Evolutionary conservation across 768 basidiomycete genomes (phyloP), one percentile per base, ranked within the genome.

Genomic region (Auricularia sp.): DNA sequence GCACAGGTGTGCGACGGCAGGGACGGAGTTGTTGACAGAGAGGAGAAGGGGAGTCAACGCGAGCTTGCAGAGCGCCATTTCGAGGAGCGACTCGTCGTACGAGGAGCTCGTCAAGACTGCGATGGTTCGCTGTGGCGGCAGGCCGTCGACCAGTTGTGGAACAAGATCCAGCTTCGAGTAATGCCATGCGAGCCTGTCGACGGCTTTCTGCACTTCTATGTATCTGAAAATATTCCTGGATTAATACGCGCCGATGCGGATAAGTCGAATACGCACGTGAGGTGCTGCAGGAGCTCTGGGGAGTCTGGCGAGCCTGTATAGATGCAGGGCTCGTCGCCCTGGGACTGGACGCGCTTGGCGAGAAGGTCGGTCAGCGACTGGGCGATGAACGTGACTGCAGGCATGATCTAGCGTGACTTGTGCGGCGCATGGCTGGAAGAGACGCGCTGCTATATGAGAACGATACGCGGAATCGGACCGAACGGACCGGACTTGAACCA

Each of bases 1-100:
- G 69, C 72, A 72, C 39, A 83, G 71, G 70, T 81, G 78, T 0
- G 78, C 78, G 35, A 81, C 71, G 8, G 80, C 81, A 2, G 78
- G 73, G 0, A 76, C 69, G 0, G 79, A 79, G 70, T 81, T 82
- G 72, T 81, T 81, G 63, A 77, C 74, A 7, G 78, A 79, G 14
- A 80, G 65, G 1, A 80, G 69, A 12, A 80, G 71, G 14, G 77
- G 68, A 8, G 75, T 68, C 12, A 78, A 69, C 29, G 75, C 78
- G 61, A 80, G 70, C 68, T 77, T 79, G 23, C 74, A 72, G 14
- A 80, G 73, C 2, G 79, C 77, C 59, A 78, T 73, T 65, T 79
- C 77, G 21, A 80, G 76, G 3, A 80, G 71, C 2, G 77, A 71
- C 62, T 77, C 76, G 67, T 80, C 77, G 60, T 78, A 72, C 2